These are phyloP conservation scores for Tylopilus rubrobrunneus DNA, from an alignment of 768 basidiomycete species.

Conservation along the genomic window DNA sequence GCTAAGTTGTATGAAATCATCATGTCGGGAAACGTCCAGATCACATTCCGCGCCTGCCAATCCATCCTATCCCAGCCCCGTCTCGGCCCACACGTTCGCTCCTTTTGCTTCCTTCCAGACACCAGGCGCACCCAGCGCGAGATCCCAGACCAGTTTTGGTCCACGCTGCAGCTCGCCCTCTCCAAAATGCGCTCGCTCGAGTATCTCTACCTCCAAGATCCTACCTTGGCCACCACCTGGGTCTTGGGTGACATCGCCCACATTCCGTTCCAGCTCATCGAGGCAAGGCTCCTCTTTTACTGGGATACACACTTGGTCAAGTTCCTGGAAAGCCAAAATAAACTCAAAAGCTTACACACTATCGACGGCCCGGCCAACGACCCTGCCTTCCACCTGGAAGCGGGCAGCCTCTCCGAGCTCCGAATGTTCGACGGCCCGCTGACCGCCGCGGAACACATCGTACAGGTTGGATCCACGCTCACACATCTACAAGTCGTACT, in stretches of 20 bases:
- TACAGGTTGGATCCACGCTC: slow-evolving; percentile 33
- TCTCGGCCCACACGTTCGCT: slow-evolving; percentile 40
- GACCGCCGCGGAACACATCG: slow-evolving; percentile 38
- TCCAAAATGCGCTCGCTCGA: slow-evolving; percentile 43
- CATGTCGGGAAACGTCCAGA: slow-evolving; percentile 35
- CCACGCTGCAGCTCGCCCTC: slow-evolving; percentile 39
- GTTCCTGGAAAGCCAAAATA: slow-evolving; percentile 47
- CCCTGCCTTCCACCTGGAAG: slow-evolving; percentile 22
- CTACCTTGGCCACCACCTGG: slow-evolving; percentile 39
- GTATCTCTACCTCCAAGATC: slow-evolving; percentile 40
- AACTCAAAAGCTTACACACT: slow-evolving; percentile 38
- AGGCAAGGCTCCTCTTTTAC: slow-evolving; percentile 43
- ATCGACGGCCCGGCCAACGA: slow-evolving; percentile 23
- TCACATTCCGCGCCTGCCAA: slow-evolving; percentile 36
- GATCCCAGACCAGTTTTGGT: slow-evolving; percentile 41
- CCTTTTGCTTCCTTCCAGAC: slow-evolving; percentile 41
- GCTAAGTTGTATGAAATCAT: slow-evolving; percentile 41
- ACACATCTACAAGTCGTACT: slow-evolving; percentile 43
- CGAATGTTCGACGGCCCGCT: slow-evolving; percentile 44
- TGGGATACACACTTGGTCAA: slow-evolving; percentile 46
- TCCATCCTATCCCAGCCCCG: slow-evolving; percentile 34
- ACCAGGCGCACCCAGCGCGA: slow-evolving; percentile 22
- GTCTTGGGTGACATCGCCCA: slow-evolving; percentile 38
- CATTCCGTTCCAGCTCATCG: slow-evolving; percentile 45
- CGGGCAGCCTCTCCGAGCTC: slow-evolving; percentile 39